These are phyloP conservation scores for Chlorella vulgaris DNA, from an alignment of 139 green algal species.

Conservation along the genomic window DNA sequence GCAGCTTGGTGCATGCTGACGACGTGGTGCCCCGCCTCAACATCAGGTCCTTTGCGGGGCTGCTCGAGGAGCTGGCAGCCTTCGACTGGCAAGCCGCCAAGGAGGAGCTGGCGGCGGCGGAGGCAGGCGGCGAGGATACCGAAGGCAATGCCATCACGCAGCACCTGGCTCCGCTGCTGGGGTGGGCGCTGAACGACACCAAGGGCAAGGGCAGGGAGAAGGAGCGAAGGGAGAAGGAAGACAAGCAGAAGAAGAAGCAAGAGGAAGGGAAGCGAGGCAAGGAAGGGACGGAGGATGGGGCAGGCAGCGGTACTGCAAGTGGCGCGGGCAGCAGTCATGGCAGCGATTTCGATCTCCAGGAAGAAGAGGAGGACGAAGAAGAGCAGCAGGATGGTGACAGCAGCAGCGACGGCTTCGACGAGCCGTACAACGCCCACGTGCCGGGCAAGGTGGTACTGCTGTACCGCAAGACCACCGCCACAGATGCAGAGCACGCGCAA, in stretches of 20 bases:
- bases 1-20: conserved; percentile 26
- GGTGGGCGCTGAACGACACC: not conserved
- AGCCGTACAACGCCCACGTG: conserved; percentile 18
- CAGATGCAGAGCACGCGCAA: not conserved
- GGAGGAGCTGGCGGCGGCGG: not conserved
- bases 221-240: not conserved
- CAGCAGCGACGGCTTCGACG: conserved; percentile 17
- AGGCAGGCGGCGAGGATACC: not conserved
- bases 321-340: too few species aligned
- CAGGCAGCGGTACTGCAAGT: too few species aligned
- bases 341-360: too few species aligned
- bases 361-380: too few species aligned
- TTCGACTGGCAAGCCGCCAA: conserved; percentile 39
- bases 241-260: not conserved
- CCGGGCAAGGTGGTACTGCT: conserved; percentile 8
- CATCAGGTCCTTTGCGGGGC: not conserved
- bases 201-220: not conserved
- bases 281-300: too few species aligned
- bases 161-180: conserved; percentile 11
- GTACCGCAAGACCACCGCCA: not conserved
- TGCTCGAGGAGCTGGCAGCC: conserved; percentile 35
- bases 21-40: conserved; percentile 38
- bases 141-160: not conserved
- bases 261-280: too few species aligned
- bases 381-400: too few species aligned